These are phyloP conservation scores for Podospora pseudopauciseta DNA, from an alignment of 495 filamentous ascomycete species.

Conservation along the genomic window DNA sequence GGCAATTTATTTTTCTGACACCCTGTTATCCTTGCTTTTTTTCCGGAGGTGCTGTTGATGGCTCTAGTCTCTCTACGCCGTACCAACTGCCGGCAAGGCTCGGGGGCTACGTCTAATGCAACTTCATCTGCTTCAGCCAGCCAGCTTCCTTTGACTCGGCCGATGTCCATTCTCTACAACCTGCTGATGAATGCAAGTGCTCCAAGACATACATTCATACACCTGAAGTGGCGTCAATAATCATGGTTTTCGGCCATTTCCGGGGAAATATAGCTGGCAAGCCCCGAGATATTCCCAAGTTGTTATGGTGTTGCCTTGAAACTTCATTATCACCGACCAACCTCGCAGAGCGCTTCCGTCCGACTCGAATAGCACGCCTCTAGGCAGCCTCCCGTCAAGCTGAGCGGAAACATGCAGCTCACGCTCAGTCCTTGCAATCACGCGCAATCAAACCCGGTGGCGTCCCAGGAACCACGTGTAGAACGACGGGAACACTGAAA, in stretches of 20 bases:
- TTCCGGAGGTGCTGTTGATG: background rate
- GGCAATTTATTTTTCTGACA: background rate
- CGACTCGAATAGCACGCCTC: conserved; percentile 1
- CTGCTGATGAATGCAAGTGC: background rate
- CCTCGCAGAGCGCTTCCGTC: background rate
- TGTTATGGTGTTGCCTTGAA: background rate
- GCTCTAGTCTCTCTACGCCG: background rate
- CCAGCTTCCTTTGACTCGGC: background rate
- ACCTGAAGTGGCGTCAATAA: background rate
- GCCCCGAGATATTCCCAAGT: background rate
- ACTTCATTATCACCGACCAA: background rate
- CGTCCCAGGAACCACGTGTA: conserved; percentile 14
- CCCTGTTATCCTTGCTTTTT: background rate
- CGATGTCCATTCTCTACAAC: background rate
- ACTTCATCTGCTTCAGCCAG: background rate
- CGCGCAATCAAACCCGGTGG: conserved; percentile 18
- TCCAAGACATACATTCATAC: conserved; percentile 10
- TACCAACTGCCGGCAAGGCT: background rate
- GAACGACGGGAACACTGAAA: conserved; percentile 9
- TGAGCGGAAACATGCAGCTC: conserved; percentile 13
- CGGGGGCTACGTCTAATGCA: background rate
- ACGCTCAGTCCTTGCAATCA: conserved; percentile 18
- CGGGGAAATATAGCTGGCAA: background rate
- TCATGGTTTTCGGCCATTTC: conserved; percentile 3
- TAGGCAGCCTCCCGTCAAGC: conserved; percentile 11